Evolutionary conservation across 441 rosid genomes (phyloP).

Genomic region (Biscutella auriculata): DNA sequence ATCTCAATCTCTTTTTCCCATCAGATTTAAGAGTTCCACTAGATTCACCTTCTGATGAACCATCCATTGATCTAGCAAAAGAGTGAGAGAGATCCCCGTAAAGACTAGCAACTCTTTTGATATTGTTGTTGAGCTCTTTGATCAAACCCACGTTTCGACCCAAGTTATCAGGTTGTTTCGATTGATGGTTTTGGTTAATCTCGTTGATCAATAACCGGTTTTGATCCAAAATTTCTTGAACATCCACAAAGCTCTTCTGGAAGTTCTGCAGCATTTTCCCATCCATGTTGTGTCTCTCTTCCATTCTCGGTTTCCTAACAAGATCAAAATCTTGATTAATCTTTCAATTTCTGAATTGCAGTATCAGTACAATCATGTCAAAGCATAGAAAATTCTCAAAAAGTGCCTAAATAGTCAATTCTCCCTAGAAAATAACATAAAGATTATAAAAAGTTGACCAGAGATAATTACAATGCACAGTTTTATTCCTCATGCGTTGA

Average conservation of each 20-base stretch:
- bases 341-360: slow-evolving; percentile 3
- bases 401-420: no score
- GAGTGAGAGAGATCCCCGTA: slow-evolving; percentile 73
- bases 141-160: slow-evolving; percentile 74
- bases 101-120: slow-evolving; percentile 78
- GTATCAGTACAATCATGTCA: background rate
- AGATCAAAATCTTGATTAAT: slow-evolving; percentile 7
- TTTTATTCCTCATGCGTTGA: slow-evolving; percentile 3
- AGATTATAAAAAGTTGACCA: no score
- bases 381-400: background rate
- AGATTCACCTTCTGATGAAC: slow-evolving; percentile 77
- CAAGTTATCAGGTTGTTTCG: slow-evolving; percentile 70
- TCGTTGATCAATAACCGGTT: slow-evolving; percentile 74
- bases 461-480: background rate
- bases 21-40: slow-evolving; percentile 46
- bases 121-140: slow-evolving; percentile 84
- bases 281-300: slow-evolving; percentile 55
- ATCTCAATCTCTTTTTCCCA: slow-evolving; percentile 74
- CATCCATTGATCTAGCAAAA: slow-evolving; percentile 52
- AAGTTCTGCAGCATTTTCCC: slow-evolving; percentile 57
- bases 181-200: slow-evolving; percentile 86
- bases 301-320: slow-evolving; percentile 28
- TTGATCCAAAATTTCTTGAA: slow-evolving; percentile 76
- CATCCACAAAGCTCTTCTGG: slow-evolving; percentile 73
- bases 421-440: no score